Evolutionary conservation across 306 rosid genomes (phyloP).

Genomic region (Heteromeles arbutifolia): DNA sequence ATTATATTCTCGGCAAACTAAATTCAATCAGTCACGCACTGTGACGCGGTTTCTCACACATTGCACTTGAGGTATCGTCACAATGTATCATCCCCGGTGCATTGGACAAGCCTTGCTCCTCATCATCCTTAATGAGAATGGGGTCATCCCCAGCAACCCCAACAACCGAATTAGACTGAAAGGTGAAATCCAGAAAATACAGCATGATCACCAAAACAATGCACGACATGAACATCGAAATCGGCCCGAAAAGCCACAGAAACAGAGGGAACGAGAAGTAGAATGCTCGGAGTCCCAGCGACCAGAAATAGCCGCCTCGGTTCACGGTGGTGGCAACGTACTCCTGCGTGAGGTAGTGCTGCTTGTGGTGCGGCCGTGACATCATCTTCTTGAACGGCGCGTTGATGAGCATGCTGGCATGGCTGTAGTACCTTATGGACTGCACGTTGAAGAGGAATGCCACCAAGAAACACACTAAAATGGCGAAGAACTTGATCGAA

Average conservation of each 20-base stretch:
- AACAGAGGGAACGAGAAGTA: slow-evolving; percentile 83
- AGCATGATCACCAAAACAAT: slow-evolving; percentile 47
- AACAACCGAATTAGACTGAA: slow-evolving; percentile 39
- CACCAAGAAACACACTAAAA: slow-evolving; percentile 65
- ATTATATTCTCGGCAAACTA: not conserved
- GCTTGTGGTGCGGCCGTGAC: slow-evolving; percentile 10
- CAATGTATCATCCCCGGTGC: too few relatives aligned
- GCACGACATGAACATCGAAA: slow-evolving; percentile 58
- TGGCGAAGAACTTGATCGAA: slow-evolving; percentile 59
- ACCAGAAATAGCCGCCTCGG: slow-evolving; percentile 79
- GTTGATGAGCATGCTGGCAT: slow-evolving; percentile 76
- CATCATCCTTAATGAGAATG: slow-evolving; percentile 12
- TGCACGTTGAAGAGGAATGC: slow-evolving; percentile 72
- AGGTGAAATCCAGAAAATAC: slow-evolving; percentile 59
- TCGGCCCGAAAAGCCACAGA: slow-evolving; percentile 85
- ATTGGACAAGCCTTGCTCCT: slow-evolving; percentile 10
- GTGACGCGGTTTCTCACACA: too few relatives aligned
- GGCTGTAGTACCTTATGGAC: slow-evolving; percentile 80
- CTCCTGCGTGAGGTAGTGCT: slow-evolving; percentile 41
- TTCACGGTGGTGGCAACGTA: slow-evolving; percentile 70
- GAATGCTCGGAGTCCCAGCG: slow-evolving; percentile 73
- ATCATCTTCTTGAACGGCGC: slow-evolving; percentile 56
- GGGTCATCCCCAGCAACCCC: slow-evolving; percentile 13
- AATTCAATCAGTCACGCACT: too few relatives aligned
- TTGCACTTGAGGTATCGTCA: too few relatives aligned